phyloP scores from a whole-genome alignment of 768 basidiomycete species.

The Hysterangium stoloniferum region DNA sequence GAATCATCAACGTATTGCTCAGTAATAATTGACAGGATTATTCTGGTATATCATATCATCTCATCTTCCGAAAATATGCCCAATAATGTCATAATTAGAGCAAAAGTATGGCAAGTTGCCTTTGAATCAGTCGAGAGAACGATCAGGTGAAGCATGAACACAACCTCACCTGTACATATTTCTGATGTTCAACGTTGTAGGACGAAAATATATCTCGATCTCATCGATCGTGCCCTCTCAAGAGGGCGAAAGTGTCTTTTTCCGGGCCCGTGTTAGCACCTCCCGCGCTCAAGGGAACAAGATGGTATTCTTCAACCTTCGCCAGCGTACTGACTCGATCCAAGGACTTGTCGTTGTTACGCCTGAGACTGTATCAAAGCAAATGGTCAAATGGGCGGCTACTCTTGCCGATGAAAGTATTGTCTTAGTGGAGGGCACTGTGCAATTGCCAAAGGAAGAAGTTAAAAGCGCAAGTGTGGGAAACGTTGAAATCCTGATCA shows the following conservation, averaged over 20 bases:
- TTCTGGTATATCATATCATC: constrained; percentile 2
- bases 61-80: constrained; percentile 3
- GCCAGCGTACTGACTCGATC: constrained; percentile 79
- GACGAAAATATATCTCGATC: constrained; percentile 55
- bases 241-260: constrained; percentile 66
- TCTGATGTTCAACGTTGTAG: constrained; percentile 30
- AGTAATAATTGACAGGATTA: constrained; percentile 5
- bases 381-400: constrained; percentile 93
- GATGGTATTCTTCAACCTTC: constrained; percentile 90
- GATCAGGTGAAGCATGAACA: constrained; percentile 29
- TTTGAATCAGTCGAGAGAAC: constrained; percentile 84
- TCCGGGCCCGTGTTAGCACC: constrained; percentile 88
- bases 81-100: constrained; percentile 32
- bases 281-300: constrained; percentile 90
- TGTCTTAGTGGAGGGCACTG: constrained; percentile 79
- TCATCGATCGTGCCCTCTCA: constrained; percentile 48
- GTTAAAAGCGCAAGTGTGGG: constrained; percentile 88
- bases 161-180: not conserved
- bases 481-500: constrained; percentile 81
- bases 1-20: not conserved
- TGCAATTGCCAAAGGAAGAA: constrained; percentile 69
- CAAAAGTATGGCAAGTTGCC: constrained; percentile 84
- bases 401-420: constrained; percentile 79
- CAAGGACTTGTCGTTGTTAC: constrained; percentile 75
- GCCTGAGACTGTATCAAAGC: constrained; percentile 79